phyloP scores from a whole-genome alignment of 2,329 filamentous ascomycete species.

The Ceratocystis eucalypticola region DNA sequence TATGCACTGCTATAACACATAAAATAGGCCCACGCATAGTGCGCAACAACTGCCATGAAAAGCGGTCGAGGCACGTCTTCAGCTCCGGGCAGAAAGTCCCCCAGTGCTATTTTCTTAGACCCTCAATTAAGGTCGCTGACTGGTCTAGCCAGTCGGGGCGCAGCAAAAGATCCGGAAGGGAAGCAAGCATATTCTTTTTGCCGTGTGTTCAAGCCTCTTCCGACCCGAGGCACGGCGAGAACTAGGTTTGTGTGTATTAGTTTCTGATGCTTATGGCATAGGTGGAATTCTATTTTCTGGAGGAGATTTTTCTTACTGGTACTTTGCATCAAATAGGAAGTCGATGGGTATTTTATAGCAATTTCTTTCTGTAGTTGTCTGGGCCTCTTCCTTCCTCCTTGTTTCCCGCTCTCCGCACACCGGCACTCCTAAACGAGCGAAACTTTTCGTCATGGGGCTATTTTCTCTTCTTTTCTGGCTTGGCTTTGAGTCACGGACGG shows the following conservation, averaged over 20 bases:
- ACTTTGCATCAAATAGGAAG: background rate
- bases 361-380: background rate
- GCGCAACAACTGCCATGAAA: background rate
- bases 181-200: background rate
- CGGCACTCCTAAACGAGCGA: background rate
- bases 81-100: background rate
- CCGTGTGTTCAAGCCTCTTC: too few relatives aligned
- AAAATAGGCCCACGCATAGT: background rate
- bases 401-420: background rate
- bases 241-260: background rate
- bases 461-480: background rate
- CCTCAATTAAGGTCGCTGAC: too few relatives aligned
- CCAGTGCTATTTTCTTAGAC: background rate
- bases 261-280: background rate
- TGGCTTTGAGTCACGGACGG: background rate
- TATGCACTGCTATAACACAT: background rate
- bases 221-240: too few relatives aligned
- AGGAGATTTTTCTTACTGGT: background rate
- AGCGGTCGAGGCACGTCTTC: background rate
- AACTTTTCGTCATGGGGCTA: constrained; percentile 3
- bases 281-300: background rate
- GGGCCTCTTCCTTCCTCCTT: background rate
- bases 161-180: background rate
- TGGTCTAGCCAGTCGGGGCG: background rate
- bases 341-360: background rate